A percentile compares a stretch with the other conserved stretches of the same genome.
phyloP scores from a whole-genome alignment of 1,284 basidiomycete genomes.

The Anthracocystis walkeri region DNA sequence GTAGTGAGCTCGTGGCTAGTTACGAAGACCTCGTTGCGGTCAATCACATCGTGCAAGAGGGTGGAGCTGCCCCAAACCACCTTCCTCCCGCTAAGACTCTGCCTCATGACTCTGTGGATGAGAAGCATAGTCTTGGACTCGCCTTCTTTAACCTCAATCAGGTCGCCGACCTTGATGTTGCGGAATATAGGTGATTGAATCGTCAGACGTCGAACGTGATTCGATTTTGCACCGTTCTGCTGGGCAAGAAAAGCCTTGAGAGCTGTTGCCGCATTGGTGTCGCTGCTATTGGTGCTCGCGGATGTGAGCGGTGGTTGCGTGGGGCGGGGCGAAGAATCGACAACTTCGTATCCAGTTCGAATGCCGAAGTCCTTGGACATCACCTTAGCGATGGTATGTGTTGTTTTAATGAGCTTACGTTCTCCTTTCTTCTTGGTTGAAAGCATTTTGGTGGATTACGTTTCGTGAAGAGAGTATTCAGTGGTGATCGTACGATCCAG shows the following conservation, averaged over 20 bases:
- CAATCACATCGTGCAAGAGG: conserved; percentile 12
- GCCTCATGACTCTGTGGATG: neutral
- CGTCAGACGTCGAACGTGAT: neutral
- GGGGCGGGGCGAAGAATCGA: neutral
- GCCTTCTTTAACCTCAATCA: conserved; percentile 3
- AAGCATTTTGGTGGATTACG: neutral
- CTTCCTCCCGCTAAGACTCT: neutral
- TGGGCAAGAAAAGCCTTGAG: conserved; percentile 4
- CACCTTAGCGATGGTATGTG: conserved; percentile 13
- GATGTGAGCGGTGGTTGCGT: neutral
- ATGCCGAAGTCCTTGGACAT: conserved; percentile 29
- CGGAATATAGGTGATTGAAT: neutral
- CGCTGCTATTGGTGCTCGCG: neutral
- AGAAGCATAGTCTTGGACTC: neutral
- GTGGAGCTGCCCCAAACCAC: neutral
- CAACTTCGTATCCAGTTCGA: conserved; percentile 23
- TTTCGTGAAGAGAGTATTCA: too few species aligned
- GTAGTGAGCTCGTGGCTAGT: neutral
- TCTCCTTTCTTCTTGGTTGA: neutral
- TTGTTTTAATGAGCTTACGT: conserved; percentile 20
- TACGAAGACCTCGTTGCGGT: conserved; percentile 16
- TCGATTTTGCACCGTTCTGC: neutral
- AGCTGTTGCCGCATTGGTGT: conserved; percentile 1
- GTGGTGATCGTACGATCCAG: too few species aligned
- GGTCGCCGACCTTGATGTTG: conserved; percentile 6